Percentiles rank a stretch among this genome's conserved stretches.
phyloP scores from a whole-genome alignment of 495 filamentous ascomycete genomes.

The Bryoglossum gracile region DNA sequence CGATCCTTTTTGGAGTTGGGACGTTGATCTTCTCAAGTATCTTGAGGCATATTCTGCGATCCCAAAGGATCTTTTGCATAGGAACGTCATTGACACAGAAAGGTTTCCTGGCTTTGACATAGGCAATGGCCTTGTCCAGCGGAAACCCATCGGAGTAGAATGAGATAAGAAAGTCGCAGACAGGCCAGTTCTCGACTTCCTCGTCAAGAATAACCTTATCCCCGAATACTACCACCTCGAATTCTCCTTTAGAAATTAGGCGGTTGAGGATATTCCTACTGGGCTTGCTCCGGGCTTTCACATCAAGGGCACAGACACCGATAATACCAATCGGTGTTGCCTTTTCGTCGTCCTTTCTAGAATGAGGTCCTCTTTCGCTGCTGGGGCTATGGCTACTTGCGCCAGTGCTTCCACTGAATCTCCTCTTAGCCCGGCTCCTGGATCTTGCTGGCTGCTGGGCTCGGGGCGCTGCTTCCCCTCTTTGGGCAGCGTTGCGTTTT shows the following conservation, averaged over 20 bases:
- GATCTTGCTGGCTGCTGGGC: slow-evolving; percentile 38
- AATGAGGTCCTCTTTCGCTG: slow-evolving; percentile 41
- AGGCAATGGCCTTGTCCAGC: slow-evolving; percentile 92
- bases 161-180: slow-evolving; percentile 88
- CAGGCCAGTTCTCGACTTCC: slow-evolving; percentile 67
- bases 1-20: slow-evolving; percentile 79
- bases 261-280: slow-evolving; percentile 91
- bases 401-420: slow-evolving; percentile 69
- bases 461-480: slow-evolving; percentile 21
- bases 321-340: slow-evolving; percentile 53
- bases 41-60: slow-evolving; percentile 78
- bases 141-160: slow-evolving; percentile 98
- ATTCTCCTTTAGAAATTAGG: slow-evolving; percentile 81
- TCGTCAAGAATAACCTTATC: slow-evolving; percentile 98
- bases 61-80: slow-evolving; percentile 98
- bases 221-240: slow-evolving; percentile 94
- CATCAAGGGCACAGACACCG: slow-evolving; percentile 90
- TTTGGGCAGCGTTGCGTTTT: slow-evolving; percentile 21
- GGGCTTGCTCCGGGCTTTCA: slow-evolving; percentile 93
- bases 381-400: slow-evolving; percentile 64
- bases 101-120: slow-evolving; percentile 82
- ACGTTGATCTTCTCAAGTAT: slow-evolving; percentile 86
- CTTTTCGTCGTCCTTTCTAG: slow-evolving; percentile 45
- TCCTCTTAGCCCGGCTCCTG: slow-evolving; percentile 63
- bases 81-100: slow-evolving; percentile 96